Evolutionary conservation across 306 rosid genomes (phyloP).

Genomic region (Vicia sativa): DNA sequence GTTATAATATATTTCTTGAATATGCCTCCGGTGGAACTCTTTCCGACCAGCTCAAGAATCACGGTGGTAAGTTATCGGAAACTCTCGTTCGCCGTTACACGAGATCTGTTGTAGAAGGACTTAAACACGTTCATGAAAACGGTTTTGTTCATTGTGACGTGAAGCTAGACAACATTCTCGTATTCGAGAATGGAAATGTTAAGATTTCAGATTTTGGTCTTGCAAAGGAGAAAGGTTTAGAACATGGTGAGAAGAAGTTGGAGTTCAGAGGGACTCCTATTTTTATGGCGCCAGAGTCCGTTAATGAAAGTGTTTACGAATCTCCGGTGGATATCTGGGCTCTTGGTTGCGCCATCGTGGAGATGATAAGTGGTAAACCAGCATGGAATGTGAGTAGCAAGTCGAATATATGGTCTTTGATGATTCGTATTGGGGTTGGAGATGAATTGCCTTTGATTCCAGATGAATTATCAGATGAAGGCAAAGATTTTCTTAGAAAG

Average conservation of each 20-base stretch:
- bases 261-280: slow-evolving; percentile 71
- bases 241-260: not conserved
- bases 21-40: slow-evolving; percentile 67
- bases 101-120: slow-evolving; percentile 54
- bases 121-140: slow-evolving; percentile 49
- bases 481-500: slow-evolving; percentile 34
- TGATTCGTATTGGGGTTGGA: slow-evolving; percentile 62
- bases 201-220: slow-evolving; percentile 91
- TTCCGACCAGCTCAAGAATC: slow-evolving; percentile 48
- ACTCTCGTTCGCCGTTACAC: slow-evolving; percentile 47
- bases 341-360: slow-evolving; percentile 68
- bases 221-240: slow-evolving; percentile 48
- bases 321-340: slow-evolving; percentile 80
- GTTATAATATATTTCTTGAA: slow-evolving; percentile 68
- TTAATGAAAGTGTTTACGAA: slow-evolving; percentile 60
- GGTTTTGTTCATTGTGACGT: slow-evolving; percentile 93
- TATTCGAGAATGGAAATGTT: slow-evolving; percentile 53
- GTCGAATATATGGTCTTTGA: slow-evolving; percentile 44
- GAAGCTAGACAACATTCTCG: slow-evolving; percentile 70
- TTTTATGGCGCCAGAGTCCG: slow-evolving; percentile 79
- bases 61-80: slow-evolving; percentile 57
- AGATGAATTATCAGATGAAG: too few species aligned
- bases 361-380: slow-evolving; percentile 75
- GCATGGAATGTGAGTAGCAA: slow-evolving; percentile 48
- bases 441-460: slow-evolving; percentile 60